Percentiles rank a stretch among this genome's conserved stretches.
Evolutionary conservation across 805 yeast genomes (phyloP).

Genomic region (Candida endomychidarum): DNA sequence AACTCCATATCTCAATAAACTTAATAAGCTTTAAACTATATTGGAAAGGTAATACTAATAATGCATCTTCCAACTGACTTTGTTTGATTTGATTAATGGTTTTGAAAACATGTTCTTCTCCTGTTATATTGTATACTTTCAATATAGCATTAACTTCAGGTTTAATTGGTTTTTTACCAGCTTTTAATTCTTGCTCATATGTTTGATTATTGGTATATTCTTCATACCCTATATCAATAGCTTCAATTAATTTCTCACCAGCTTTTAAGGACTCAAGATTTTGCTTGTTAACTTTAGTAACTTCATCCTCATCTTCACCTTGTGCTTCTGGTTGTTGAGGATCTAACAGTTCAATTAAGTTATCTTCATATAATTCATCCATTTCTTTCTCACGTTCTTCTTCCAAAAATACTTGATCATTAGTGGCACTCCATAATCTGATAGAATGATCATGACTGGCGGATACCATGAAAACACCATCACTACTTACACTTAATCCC

Average conservation of each 20-base stretch:
- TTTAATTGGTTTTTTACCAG: constrained; percentile 39
- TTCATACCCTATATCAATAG: constrained; percentile 75
- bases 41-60: constrained; percentile 87
- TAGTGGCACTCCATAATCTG: constrained; percentile 90
- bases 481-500: constrained; percentile 76
- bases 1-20: constrained; percentile 76
- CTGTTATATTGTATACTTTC: constrained; percentile 65
- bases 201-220: constrained; percentile 61
- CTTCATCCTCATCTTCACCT: constrained; percentile 49
- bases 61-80: constrained; percentile 88
- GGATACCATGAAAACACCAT: constrained; percentile 71
- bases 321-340: constrained; percentile 38
- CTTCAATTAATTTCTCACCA: constrained; percentile 91
- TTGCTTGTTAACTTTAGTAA: constrained; percentile 70
- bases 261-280: constrained; percentile 91
- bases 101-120: constrained; percentile 77
- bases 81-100: constrained; percentile 70
- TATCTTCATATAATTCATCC: constrained; percentile 89
- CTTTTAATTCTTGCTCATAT: constrained; percentile 43
- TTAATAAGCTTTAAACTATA: constrained; percentile 68
- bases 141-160: constrained; percentile 75
- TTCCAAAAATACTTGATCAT: constrained; percentile 93
- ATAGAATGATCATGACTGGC: constrained; percentile 93
- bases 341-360: constrained; percentile 70
- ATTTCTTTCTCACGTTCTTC: constrained; percentile 95